Conservation (phyloP, 2,329 filamentous ascomycete species). For the Akanthomyces lecanii region DNA sequence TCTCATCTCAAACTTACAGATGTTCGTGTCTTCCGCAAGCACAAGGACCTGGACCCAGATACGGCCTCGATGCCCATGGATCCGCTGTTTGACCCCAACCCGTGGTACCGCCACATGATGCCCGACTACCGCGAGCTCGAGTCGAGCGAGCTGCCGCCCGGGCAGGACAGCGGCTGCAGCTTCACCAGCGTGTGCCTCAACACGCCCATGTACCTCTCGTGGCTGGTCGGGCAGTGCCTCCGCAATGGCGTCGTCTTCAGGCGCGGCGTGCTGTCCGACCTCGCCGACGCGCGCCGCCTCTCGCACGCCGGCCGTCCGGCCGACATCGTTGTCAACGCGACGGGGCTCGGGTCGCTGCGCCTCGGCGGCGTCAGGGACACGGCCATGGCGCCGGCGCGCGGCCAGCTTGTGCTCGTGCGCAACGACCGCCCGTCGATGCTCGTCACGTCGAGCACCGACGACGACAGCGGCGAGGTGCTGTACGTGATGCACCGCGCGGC, state of each 20-base stretch:
- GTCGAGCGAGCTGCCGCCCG: constrained; percentile 54
- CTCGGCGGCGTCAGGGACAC: constrained; percentile 79
- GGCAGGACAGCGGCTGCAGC: constrained; percentile 65
- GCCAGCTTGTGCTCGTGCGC: constrained; percentile 78
- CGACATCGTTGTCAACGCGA: constrained; percentile 77
- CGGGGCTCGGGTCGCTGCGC: constrained; percentile 68
- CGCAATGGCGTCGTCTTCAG: constrained; percentile 66
- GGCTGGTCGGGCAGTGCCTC: constrained; percentile 76
- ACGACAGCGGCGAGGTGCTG: constrained; percentile 65
- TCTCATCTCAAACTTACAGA: constrained; percentile 32
- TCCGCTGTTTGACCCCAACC: constrained; percentile 59
- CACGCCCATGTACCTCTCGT: constrained; percentile 80
- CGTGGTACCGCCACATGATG: constrained; percentile 71
- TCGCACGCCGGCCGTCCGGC: constrained; percentile 53
- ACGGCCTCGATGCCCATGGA: constrained; percentile 52
- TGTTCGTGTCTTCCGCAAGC: constrained; percentile 47
- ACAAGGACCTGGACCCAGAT: constrained; percentile 52
- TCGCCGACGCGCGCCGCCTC: constrained; percentile 58
- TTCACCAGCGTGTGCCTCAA: constrained; percentile 92
- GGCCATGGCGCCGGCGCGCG: constrained; percentile 69
- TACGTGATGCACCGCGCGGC: constrained; percentile 82
- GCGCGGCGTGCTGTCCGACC: constrained; percentile 61
- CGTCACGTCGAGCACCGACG: constrained; percentile 66
- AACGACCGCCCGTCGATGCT: constrained; percentile 72
- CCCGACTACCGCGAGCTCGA: constrained; percentile 65